These are phyloP conservation scores for Nicotiana undulata DNA, from an alignment of 257 asterid species.

Conservation along the genomic window DNA sequence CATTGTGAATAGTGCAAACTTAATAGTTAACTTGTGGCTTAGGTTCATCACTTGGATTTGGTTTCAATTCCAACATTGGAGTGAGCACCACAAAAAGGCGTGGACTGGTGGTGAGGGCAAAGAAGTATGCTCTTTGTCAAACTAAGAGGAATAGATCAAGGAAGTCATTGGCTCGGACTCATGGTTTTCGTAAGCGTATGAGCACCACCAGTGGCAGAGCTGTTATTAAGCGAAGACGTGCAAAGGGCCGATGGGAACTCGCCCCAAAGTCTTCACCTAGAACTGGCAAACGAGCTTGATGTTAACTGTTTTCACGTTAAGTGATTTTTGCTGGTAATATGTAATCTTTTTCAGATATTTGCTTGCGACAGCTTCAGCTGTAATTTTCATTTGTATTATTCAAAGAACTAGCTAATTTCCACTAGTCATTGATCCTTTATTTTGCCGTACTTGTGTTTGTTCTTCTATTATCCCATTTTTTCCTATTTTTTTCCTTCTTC, in stretches of 20 bases:
- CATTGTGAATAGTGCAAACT: neutral
- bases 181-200: slow-evolving; percentile 92
- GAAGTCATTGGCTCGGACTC: slow-evolving; percentile 87
- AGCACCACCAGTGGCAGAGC: slow-evolving; percentile 86
- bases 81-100: slow-evolving; percentile 29
- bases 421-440: neutral
- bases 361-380: neutral
- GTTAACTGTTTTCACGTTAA: neutral
- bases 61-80: slow-evolving; percentile 26
- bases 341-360: neutral
- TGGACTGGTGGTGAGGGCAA: slow-evolving; percentile 60
- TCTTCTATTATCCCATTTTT: neutral
- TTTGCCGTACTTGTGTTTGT: neutral
- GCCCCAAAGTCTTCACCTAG: slow-evolving; percentile 79
- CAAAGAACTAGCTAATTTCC: neutral
- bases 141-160: slow-evolving; percentile 90
- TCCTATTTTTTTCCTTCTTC: neutral
- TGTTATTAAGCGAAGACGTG: slow-evolving; percentile 64
- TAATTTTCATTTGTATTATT: neutral
- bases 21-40: neutral
- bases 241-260: slow-evolving; percentile 75
- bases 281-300: slow-evolving; percentile 67
- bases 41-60: slow-evolving; percentile 35
- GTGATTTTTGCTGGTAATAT: neutral
- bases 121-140: slow-evolving; percentile 59